Percentiles rank a stretch among this genome's conserved stretches.
Evolutionary conservation across 768 basidiomycete species (phyloP).

Genomic region (Trametopsis cervina): DNA sequence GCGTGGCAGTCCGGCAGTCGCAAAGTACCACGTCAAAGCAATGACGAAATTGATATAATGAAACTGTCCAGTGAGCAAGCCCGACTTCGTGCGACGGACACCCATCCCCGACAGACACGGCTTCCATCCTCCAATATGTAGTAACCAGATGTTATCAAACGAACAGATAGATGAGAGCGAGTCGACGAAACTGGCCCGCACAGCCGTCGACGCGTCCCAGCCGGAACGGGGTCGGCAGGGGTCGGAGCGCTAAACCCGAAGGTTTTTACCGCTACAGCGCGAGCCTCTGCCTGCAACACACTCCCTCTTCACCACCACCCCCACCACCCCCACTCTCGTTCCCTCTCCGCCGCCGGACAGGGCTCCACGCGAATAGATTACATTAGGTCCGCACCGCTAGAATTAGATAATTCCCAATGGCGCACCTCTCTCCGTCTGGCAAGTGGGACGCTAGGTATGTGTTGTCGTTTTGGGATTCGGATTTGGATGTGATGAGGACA

Average conservation of each 20-base stretch:
- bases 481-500: slow-evolving; percentile 6
- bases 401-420: slow-evolving; percentile 36
- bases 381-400: slow-evolving; percentile 22
- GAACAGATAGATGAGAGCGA: no score
- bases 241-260: neutral
- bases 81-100: no score
- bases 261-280: no score
- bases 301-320: slow-evolving; percentile 15
- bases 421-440: slow-evolving; percentile 39
- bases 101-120: no score
- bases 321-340: slow-evolving; percentile 23
- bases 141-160: no score
- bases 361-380: slow-evolving; percentile 27
- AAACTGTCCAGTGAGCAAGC: no score
- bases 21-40: no score
- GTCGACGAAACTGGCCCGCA: no score
- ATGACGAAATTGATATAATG: no score
- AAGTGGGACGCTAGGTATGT: slow-evolving; percentile 82
- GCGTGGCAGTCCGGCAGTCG: no score
- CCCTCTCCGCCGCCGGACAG: slow-evolving; percentile 25
- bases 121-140: no score
- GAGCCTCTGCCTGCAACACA: neutral
- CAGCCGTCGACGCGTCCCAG: no score
- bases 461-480: slow-evolving; percentile 7
- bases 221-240: neutral